phyloP scores from a whole-genome alignment of 2,329 filamentous ascomycete genomes.

The Fusarium foetens region DNA sequence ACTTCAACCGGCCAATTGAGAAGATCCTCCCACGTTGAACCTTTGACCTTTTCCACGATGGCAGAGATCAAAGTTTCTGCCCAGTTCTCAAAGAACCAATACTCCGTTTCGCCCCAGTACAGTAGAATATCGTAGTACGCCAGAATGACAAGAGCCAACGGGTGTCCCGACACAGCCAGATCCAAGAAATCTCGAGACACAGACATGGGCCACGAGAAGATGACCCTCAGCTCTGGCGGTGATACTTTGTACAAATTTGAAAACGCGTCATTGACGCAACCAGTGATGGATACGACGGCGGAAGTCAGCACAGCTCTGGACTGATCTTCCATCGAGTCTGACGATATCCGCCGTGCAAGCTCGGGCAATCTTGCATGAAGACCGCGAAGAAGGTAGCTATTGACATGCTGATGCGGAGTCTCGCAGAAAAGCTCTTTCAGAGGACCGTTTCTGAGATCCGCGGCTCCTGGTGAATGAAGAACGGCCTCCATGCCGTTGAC shows the following conservation, averaged over 20 bases:
- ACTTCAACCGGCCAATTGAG: slow-evolving; percentile 20
- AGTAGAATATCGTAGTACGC: slow-evolving; percentile 26
- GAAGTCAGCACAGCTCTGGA: neutral
- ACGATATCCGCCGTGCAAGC: slow-evolving; percentile 3
- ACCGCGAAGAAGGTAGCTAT: neutral
- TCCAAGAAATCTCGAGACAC: slow-evolving; percentile 23
- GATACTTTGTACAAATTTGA: neutral
- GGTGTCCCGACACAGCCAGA: slow-evolving; percentile 5
- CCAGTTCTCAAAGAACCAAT: slow-evolving; percentile 36
- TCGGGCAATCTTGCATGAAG: slow-evolving; percentile 6
- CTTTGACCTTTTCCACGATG: slow-evolving; percentile 26
- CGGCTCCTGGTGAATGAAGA: slow-evolving; percentile 8
- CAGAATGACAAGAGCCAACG: slow-evolving; percentile 18
- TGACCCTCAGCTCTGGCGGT: slow-evolving; percentile 15
- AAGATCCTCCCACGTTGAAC: slow-evolving; percentile 29
- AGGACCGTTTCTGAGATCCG: neutral
- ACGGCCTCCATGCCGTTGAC: slow-evolving; percentile 29
- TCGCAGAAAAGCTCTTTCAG: slow-evolving; percentile 11
- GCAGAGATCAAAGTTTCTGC: slow-evolving; percentile 13
- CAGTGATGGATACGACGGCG: neutral
- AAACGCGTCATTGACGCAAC: neutral
- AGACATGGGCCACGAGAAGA: slow-evolving; percentile 32
- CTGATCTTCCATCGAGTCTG: slow-evolving; percentile 6
- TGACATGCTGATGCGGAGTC: rapidly evolving
- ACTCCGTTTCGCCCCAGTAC: slow-evolving; percentile 21